phyloP scores from a whole-genome alignment of 2,329 filamentous ascomycete genomes.

The Salinomyces thailandicus region DNA sequence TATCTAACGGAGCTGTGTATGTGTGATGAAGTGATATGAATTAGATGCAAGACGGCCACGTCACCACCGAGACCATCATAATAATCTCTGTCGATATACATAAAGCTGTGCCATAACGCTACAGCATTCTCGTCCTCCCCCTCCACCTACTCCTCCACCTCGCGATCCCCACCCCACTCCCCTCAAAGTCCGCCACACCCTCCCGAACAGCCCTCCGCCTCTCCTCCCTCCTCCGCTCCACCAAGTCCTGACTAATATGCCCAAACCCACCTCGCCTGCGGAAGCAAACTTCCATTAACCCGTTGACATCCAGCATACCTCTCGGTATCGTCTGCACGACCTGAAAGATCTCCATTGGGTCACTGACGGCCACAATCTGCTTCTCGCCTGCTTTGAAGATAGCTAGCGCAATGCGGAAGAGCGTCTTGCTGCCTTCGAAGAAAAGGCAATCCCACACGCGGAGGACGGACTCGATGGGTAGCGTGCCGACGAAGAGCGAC shows the following conservation, averaged over 20 bases:
- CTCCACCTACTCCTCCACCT: conserved; percentile 6
- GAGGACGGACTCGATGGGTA: conserved; percentile 83
- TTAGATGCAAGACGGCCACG: too few species aligned
- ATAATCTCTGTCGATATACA: background rate
- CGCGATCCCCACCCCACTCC: background rate
- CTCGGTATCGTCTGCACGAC: conserved; percentile 82
- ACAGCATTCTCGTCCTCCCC: conserved; percentile 4
- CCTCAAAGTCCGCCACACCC: conserved; percentile 9
- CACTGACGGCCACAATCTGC: conserved; percentile 66
- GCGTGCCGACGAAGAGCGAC: conserved; percentile 86
- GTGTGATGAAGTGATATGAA: too few species aligned
- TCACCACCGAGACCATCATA: too few species aligned
- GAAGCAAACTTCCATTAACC: conserved; percentile 72
- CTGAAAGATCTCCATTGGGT: conserved; percentile 93
- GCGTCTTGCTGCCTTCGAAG: conserved; percentile 85
- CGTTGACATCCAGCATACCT: conserved; percentile 69
- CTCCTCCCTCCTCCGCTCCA: conserved; percentile 65
- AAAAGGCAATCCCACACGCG: conserved; percentile 95
- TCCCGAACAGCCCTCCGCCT: conserved; percentile 31
- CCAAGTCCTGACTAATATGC: conserved; percentile 68
- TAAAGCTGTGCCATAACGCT: background rate
- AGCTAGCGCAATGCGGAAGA: conserved; percentile 82
- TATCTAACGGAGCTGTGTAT: too few species aligned
- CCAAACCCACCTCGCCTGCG: conserved; percentile 54
- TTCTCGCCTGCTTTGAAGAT: conserved; percentile 82